phyloP scores from a whole-genome alignment of 352 stramenopile species.

The Pythium phragmitis region DNA sequence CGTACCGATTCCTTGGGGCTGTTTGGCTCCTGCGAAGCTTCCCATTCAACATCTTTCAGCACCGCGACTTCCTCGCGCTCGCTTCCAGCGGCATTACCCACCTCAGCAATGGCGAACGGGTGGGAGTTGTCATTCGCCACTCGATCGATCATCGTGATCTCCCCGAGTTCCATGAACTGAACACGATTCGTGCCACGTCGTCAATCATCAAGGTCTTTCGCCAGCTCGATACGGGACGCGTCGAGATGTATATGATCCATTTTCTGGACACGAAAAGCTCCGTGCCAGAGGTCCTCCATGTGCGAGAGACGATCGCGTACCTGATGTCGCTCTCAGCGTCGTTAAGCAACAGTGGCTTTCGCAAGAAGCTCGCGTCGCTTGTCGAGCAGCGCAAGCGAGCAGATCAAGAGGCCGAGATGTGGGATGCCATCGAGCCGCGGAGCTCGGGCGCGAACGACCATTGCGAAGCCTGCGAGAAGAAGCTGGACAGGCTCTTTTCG shows the following conservation, averaged over 20 bases:
- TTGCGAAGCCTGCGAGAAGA: constrained; percentile 16
- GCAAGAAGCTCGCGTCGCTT: constrained; percentile 51
- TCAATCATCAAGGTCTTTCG: constrained; percentile 43
- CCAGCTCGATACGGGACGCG: constrained; percentile 35
- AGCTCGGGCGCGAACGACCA: constrained; percentile 3
- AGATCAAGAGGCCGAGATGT: background rate
- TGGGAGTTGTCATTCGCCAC: constrained; percentile 48
- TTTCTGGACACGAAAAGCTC: constrained; percentile 30
- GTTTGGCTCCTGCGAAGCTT: constrained; percentile 19
- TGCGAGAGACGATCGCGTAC: constrained; percentile 32
- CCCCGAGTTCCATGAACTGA: constrained; percentile 33
- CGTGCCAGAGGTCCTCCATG: background rate
- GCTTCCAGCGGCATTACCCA: background rate
- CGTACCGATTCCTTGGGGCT: constrained; percentile 35
- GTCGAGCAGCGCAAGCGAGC: constrained; percentile 22
- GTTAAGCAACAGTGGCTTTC: constrained; percentile 28
- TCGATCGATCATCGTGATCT: constrained; percentile 50
- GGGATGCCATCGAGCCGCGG: constrained; percentile 7
- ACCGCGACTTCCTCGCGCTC: constrained; percentile 40
- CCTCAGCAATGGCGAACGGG: constrained; percentile 33
- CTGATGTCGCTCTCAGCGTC: constrained; percentile 6
- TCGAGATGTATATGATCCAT: constrained; percentile 50
- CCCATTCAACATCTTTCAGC: background rate
- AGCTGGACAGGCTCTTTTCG: constrained; percentile 9
- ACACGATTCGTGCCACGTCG: constrained; percentile 39